Evolutionary conservation across 306 rosid genomes (phyloP), one percentile per base, ranked within the genome.

Genomic region (Hippophae rhamnoides): DNA sequence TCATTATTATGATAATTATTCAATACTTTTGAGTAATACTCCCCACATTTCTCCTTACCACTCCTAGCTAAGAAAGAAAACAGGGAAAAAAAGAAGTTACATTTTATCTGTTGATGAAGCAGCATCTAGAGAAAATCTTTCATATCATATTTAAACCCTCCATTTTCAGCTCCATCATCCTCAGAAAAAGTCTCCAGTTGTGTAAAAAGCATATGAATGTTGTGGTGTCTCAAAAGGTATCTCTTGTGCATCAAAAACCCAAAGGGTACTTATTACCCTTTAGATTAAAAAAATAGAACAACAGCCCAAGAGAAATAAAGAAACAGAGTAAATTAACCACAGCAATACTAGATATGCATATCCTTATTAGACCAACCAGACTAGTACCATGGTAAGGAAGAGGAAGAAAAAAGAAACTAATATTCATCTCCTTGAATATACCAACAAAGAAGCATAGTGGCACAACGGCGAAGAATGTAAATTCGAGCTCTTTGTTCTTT

Each of bases 371-470:
- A 63, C 73, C 72, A 75, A 74, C 68, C 75, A 18, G 67, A 65
- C 53, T 51, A 18, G 61, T 68, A 61, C 41, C 61, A 31, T 11
- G 25, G 5, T 5, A 1, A 13, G 2, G 38, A 18, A 10, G 27
- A 54, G 38, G 64, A 45, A 13, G 52, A 40, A 27, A 40, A 27
- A 2, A 61, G 23, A 1, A 65, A 43, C 13, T 1, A 4, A 25
- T 61, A 85, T 7, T 88, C 96, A 41, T 92, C 99, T 78, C 97
- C 97, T 23, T 86, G 86, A 59, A 92, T 82, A 65, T 88, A 92
- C 90, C 93, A 92, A 70, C 99, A 92, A 11, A 86, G 90, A 45
- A 92, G 97, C 93, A 88, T 84, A 71, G 95, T 88, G 64, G 99
- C 99, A 62, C 99, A 92, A 23, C 95, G 81, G 7, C 97, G 90